Percentiles rank a stretch among this genome's conserved stretches.
phyloP scores from a whole-genome alignment of 345 rosid species.

The Aurinia saxatilis region DNA sequence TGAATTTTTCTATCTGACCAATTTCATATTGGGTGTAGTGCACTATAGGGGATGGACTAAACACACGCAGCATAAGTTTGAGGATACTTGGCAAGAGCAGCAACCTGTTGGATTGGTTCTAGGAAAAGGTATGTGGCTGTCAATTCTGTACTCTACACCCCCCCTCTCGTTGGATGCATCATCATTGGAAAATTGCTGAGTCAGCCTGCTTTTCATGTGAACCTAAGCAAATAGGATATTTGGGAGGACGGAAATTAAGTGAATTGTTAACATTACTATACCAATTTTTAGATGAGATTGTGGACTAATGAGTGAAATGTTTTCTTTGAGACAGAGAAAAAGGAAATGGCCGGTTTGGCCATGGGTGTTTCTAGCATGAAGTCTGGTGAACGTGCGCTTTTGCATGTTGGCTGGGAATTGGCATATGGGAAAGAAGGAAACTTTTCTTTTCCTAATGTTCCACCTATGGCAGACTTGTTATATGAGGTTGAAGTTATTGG shows the following conservation, averaged over 20 bases:
- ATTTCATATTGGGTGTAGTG: constrained; percentile 37
- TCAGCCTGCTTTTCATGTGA: background rate
- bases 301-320: constrained; percentile 2
- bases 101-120: constrained; percentile 71
- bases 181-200: background rate
- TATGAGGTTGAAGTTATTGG: constrained; percentile 95
- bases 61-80: constrained; percentile 75
- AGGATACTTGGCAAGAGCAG: constrained; percentile 87
- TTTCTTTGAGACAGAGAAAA: constrained; percentile 57
- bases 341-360: constrained; percentile 85
- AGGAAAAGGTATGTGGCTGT: constrained; percentile 60
- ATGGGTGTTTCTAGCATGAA: constrained; percentile 83
- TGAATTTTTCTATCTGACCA: constrained; percentile 7
- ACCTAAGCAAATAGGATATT: background rate
- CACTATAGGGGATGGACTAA: constrained; percentile 88
- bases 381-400: constrained; percentile 76
- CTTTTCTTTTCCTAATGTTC: constrained; percentile 95
- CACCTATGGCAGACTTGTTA: constrained; percentile 79
- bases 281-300: background rate
- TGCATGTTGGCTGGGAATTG: constrained; percentile 84
- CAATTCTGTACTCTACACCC: background rate
- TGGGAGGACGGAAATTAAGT: background rate
- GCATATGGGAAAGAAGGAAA: constrained; percentile 93
- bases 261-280: background rate
- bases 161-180: background rate